Evolutionary conservation across 768 basidiomycete species (phyloP), one percentile per base, ranked within the genome.

Genomic region (Lactifluus pinguis): DNA sequence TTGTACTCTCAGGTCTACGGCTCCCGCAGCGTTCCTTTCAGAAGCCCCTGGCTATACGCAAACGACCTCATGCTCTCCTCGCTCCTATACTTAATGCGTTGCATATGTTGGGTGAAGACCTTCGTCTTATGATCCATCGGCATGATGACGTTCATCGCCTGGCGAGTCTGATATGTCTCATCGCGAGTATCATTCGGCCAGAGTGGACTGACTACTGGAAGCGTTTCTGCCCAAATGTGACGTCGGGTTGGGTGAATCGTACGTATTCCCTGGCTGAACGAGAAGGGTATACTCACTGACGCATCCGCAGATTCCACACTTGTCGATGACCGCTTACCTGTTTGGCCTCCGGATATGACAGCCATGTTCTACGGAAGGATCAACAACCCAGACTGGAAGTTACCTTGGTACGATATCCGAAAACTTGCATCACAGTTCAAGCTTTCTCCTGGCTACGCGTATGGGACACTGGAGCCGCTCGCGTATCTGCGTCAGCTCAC

Each of bases 141-240:
- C 83, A 85, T 49, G 72, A 78, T 47, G 78, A 79, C 2, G 74
- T 94, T 41, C 67, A 79, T 45, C 72, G 75, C 54, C 74, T 94
- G 10, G 84, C 79, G 9, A 81, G 83, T 8, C 65, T 89, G 34
- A 79, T 90, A 34, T 87, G 86, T 68, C 76, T 77, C 5, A 71
- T 88, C 59, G 84, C 86, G 56, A 68, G 79, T 25, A 74, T 81
- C 14, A 79, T 90, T 15, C 82, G 89, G 19, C 83, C 85, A 0
- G 92, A 92, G 68, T 95, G 93, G 94, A 83, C 83, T 6, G 92
- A 97, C 72, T 94, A 94, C 69, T 95, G 93, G 94, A 86, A 87
- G 68, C 80, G 92, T 13, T 74, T 92, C 45, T 83, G 84, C 66
- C 89, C 92, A 4, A 79, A 81, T 49, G 78, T 79, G 30, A 74